Conservation (phyloP, 2,329 filamentous ascomycete genomes). For the Trichoderma citrinoviride region DNA sequence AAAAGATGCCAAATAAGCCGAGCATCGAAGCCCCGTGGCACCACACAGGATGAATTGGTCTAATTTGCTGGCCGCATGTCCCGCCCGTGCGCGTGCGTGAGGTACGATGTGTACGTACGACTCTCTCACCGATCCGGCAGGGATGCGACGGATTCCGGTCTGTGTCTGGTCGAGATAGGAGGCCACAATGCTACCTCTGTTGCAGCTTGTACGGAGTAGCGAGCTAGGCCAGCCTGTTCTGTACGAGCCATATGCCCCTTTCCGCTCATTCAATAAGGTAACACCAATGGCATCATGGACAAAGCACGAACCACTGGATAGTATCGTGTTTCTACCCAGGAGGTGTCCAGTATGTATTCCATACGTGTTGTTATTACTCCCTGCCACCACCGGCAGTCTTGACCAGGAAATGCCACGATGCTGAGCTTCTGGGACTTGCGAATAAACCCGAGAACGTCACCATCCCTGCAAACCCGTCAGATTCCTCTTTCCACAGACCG, state of each 20-base stretch:
- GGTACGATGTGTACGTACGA: neutral
- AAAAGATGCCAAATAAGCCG: neutral
- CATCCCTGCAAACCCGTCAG: neutral
- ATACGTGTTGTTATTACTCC: too few relatives aligned
- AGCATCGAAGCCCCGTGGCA: neutral
- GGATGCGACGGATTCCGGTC: neutral
- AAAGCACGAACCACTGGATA: too few relatives aligned
- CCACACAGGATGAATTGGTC: slow-evolving; percentile 3
- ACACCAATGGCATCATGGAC: too few relatives aligned
- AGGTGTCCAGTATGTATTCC: too few relatives aligned
- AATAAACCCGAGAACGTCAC: neutral
- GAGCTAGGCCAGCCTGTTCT: too few relatives aligned
- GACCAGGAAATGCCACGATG: neutral
- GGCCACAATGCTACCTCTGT: neutral
- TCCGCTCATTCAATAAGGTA: too few relatives aligned
- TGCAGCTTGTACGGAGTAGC: too few relatives aligned
- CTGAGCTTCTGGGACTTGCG: neutral
- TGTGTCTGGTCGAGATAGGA: neutral
- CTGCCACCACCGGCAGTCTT: too few relatives aligned
- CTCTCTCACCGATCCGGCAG: slow-evolving; percentile 1
- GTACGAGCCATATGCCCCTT: too few relatives aligned
- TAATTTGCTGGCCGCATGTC: slow-evolving; percentile 11
- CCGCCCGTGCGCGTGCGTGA: slow-evolving; percentile 13
- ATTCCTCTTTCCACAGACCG: neutral
- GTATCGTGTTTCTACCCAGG: too few relatives aligned